Evolutionary conservation across 352 stramenopile species (phyloP).

Genomic region (Plasmopara halstedii): DNA sequence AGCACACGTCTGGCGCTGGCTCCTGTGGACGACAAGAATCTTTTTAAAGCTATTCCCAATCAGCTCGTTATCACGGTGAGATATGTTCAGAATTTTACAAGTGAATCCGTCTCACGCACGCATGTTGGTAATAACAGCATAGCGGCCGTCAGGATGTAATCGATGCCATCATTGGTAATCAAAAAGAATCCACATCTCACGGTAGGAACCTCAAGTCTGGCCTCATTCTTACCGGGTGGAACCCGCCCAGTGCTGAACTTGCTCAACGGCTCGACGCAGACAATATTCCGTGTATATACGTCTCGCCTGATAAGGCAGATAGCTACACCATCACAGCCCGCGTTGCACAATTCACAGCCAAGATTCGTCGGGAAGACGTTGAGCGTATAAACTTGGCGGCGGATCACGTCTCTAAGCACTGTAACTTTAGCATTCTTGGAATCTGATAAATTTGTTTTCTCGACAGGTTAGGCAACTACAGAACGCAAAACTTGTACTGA

Average conservation of each 20-base stretch:
- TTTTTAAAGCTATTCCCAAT: slow-evolving; percentile 81
- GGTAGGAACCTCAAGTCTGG: slow-evolving; percentile 65
- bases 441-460: slow-evolving; percentile 11
- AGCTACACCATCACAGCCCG: slow-evolving; percentile 82
- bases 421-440: slow-evolving; percentile 71
- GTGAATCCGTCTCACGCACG: slow-evolving; percentile 2
- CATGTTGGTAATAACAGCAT: slow-evolving; percentile 39
- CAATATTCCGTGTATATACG: slow-evolving; percentile 85
- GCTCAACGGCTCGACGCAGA: slow-evolving; percentile 60
- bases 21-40: slow-evolving; percentile 65
- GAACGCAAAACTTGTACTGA: slow-evolving; percentile 2
- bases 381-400: slow-evolving; percentile 69
- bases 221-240: slow-evolving; percentile 80
- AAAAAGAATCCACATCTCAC: slow-evolving; percentile 56
- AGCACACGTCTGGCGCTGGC: slow-evolving; percentile 76
- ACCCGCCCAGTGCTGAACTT: slow-evolving; percentile 61
- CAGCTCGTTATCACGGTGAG: slow-evolving; percentile 81
- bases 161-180: slow-evolving; percentile 79
- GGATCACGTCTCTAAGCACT: slow-evolving; percentile 74
- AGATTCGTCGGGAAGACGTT: slow-evolving; percentile 68
- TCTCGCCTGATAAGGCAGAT: slow-evolving; percentile 72
- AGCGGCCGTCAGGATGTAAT: slow-evolving; percentile 78
- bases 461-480: not conserved
- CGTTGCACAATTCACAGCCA: slow-evolving; percentile 76
- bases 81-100: no score